Percentiles rank a stretch among this genome's conserved stretches.
Evolutionary conservation across 768 basidiomycete genomes (phyloP).

Genomic region (Punctularia strigosozonata): DNA sequence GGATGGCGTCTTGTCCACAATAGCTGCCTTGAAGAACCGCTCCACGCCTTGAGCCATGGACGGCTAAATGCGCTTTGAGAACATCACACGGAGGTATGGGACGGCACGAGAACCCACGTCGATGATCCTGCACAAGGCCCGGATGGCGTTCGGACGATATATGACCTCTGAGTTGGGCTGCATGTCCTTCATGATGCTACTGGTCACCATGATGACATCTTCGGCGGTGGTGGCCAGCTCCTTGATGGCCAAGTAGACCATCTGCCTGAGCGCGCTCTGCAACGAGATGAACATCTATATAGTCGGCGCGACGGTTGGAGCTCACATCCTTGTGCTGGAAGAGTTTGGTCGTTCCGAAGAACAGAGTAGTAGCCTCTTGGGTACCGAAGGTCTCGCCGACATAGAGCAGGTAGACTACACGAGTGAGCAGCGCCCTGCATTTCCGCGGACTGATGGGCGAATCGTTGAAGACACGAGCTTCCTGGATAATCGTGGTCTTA

Average conservation of each 20-base stretch:
- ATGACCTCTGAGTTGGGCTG: constrained; percentile 98
- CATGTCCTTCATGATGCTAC: constrained; percentile 99
- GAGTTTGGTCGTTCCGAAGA: constrained; percentile 97
- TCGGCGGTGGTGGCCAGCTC: constrained; percentile 92
- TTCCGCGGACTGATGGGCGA: constrained; percentile 97
- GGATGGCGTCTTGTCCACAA: constrained; percentile 91
- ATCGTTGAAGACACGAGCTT: constrained; percentile 98
- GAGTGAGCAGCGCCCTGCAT: constrained; percentile 90
- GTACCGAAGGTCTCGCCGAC: constrained; percentile 90
- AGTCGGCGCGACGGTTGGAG: neutral
- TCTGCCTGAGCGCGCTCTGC: constrained; percentile 90
- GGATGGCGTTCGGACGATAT: constrained; percentile 94
- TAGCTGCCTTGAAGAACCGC: constrained; percentile 98
- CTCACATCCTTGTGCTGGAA: constrained; percentile 99
- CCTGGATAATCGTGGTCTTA: constrained; percentile 97
- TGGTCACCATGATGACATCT: constrained; percentile 99
- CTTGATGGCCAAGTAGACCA: constrained; percentile 98
- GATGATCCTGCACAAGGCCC: constrained; percentile 91
- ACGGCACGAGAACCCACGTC: constrained; percentile 53
- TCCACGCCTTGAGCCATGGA: constrained; percentile 99
- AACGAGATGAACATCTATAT: neutral
- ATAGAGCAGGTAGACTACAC: constrained; percentile 94
- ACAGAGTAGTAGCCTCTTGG: constrained; percentile 94
- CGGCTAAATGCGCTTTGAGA: constrained; percentile 39
- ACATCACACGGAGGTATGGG: constrained; percentile 4